phyloP scores from a whole-genome alignment of 208 protist species.

The Trypanosoma cruzi region DNA sequence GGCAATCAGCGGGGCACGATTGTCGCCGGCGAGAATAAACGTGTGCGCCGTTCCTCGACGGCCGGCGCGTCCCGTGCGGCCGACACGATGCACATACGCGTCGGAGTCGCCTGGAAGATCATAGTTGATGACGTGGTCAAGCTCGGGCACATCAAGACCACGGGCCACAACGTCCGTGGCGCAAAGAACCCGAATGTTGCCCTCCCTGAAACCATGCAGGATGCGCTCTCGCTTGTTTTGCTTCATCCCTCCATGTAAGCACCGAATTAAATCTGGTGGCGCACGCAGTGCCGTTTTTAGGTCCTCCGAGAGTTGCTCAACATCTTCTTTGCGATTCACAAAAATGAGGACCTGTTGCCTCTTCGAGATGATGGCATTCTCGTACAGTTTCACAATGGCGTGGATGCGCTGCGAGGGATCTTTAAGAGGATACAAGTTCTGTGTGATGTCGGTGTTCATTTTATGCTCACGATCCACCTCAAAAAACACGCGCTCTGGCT shows the following conservation, averaged over 20 bases:
- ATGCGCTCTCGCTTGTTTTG: slow-evolving; percentile 64
- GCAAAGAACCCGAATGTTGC: slow-evolving; percentile 91
- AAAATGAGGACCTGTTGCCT: slow-evolving; percentile 83
- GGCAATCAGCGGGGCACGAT: slow-evolving; percentile 49
- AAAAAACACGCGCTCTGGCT: slow-evolving; percentile 65
- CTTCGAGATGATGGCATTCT: slow-evolving; percentile 60
- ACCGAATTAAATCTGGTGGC: slow-evolving; percentile 61
- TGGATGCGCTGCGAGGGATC: slow-evolving; percentile 48
- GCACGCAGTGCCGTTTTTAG: slow-evolving; percentile 53
- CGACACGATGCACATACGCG: slow-evolving; percentile 98
- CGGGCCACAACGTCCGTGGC: slow-evolving; percentile 96
- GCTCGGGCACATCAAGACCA: slow-evolving; percentile 94
- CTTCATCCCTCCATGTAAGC: slow-evolving; percentile 93
- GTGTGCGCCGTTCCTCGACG: slow-evolving; percentile 93
- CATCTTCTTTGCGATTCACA: slow-evolving; percentile 64
- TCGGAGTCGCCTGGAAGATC: slow-evolving; percentile 95
- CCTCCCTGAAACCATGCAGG: slow-evolving; percentile 73
- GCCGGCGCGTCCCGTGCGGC: slow-evolving; percentile 96
- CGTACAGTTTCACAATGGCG: slow-evolving; percentile 63
- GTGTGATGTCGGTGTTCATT: slow-evolving; percentile 52
- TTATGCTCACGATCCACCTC: slow-evolving; percentile 66
- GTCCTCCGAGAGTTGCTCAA: slow-evolving; percentile 48
- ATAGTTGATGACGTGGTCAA: slow-evolving; percentile 97
- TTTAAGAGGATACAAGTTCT: slow-evolving; percentile 57
- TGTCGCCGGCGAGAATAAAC: slow-evolving; percentile 88